Percentiles rank a stretch among this genome's conserved stretches.
Evolutionary conservation across 371 early-diverging fungal species (phyloP).

Genomic region (Haplosporangium sp.): DNA sequence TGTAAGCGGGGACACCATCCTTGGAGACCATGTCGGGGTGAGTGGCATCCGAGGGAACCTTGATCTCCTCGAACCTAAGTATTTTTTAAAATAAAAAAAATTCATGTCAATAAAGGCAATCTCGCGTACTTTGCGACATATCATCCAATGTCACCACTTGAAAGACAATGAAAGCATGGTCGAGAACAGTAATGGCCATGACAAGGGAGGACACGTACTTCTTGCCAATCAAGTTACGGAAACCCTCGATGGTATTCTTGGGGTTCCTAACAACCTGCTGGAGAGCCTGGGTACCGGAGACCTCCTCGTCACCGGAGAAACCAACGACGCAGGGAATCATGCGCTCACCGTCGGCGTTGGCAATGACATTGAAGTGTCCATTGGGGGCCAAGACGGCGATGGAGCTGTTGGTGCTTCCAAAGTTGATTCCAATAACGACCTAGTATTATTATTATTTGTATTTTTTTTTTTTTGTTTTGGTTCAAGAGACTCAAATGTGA

Average conservation of each 20-base stretch:
- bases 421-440: constrained; percentile 85
- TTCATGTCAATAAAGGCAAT: no score
- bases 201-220: constrained; percentile 54
- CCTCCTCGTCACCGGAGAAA: constrained; percentile 93
- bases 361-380: constrained; percentile 90
- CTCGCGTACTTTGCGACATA: no score
- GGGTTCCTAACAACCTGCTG: constrained; percentile 91
- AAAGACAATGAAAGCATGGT: not conserved
- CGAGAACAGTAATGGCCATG: not conserved
- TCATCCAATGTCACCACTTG: not conserved
- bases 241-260: constrained; percentile 87
- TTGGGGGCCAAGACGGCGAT: constrained; percentile 91
- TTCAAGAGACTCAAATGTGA: no score
- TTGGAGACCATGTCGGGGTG: constrained; percentile 76
- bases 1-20: constrained; percentile 80
- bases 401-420: constrained; percentile 91
- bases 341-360: constrained; percentile 98
- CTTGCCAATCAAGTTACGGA: constrained; percentile 88
- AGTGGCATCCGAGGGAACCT: constrained; percentile 57
- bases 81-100: not conserved
- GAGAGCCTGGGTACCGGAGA: constrained; percentile 93
- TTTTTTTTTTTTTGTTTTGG: no score
- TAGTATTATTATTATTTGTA: constrained; percentile 9
- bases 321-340: constrained; percentile 94
- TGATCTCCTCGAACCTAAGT: constrained; percentile 47